Base-by-base conservation (phyloP, 1,284 basidiomycete species). In the Naganishia cerealis region DNA sequence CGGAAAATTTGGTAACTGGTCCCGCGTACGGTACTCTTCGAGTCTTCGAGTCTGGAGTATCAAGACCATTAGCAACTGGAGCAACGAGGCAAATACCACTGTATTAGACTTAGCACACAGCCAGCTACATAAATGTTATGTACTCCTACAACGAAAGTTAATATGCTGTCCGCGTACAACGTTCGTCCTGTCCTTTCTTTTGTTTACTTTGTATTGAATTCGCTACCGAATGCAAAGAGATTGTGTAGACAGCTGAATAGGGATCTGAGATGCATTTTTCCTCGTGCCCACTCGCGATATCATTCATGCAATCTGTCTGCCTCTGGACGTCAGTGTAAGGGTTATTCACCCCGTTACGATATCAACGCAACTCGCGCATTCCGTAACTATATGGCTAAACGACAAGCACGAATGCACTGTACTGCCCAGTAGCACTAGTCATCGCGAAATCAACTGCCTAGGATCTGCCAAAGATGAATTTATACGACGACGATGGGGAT, bases 401-500 rank as follows among this genome's bases (percentile, higher is more conserved):
- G 24, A 8, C 46, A 24, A 50, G 1, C 13, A 8, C 24, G 46
- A 50, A 21, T 24, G n/a, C 15, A 24, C 24, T 24, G n/a, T 50
- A 9, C 46, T 46, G 6, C 43, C 16, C 18, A 46, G 16, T n/a
- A 1, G 3, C 43, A 18, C n/a, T n/a, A 15, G 16, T 18, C n/a
- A 24, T 3, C 46, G n/a, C n/a, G n/a, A 50, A 9, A 24, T 24
- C 46, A 50, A 50, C 21, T 50, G 1, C n/a, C 29, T 15, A 50
- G 13, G 7, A 50, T 13, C 21, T 50, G 46, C 7, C n/a, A 24
- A 50, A 50, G 21, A 67, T 67, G 65, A 46, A 67, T 58, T 36
- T 57, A n/a, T 57, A 67, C 43, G 65, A 67, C 40, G 55, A 67
- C n/a, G 53, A 36, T 40, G 43, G 36, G 12, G 26, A 29, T n/a